Evolutionary conservation across 2,329 filamentous ascomycete species (phyloP).

Genomic region (Penicillium rolfsii): DNA sequence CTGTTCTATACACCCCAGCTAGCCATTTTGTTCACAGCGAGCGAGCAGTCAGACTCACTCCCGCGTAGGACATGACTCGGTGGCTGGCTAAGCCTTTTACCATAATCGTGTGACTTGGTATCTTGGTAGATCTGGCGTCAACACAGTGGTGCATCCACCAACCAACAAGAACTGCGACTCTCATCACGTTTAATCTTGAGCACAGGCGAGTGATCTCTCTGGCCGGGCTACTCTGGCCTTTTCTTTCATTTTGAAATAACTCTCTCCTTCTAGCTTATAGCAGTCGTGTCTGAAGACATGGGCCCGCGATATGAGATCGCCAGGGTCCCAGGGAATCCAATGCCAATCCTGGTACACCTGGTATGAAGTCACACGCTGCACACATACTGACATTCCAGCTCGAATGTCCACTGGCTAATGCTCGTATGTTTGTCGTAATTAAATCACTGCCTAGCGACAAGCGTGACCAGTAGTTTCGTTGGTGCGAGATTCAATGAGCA

Average conservation of each 20-base stretch:
- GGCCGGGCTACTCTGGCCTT: neutral
- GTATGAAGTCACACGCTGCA: neutral
- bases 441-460: neutral
- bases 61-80: neutral
- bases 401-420: neutral
- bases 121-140: neutral
- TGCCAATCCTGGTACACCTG: neutral
- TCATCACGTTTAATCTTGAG: neutral
- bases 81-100: neutral
- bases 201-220: neutral
- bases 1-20: neutral
- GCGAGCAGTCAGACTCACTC: constrained; percentile 2
- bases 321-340: too few relatives aligned
- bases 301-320: too few relatives aligned
- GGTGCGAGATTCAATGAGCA: too few relatives aligned
- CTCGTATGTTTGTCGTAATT: neutral
- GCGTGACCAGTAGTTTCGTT: too few relatives aligned
- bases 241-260: neutral
- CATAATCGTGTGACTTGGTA: neutral
- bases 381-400: neutral
- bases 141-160: neutral
- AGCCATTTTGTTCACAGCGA: neutral
- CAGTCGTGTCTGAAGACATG: constrained; percentile 33
- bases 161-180: constrained; percentile 1
- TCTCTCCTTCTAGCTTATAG: neutral